phyloP scores from a whole-genome alignment of 2,329 filamentous ascomycete genomes.

The Trichoderma guizhouense region DNA sequence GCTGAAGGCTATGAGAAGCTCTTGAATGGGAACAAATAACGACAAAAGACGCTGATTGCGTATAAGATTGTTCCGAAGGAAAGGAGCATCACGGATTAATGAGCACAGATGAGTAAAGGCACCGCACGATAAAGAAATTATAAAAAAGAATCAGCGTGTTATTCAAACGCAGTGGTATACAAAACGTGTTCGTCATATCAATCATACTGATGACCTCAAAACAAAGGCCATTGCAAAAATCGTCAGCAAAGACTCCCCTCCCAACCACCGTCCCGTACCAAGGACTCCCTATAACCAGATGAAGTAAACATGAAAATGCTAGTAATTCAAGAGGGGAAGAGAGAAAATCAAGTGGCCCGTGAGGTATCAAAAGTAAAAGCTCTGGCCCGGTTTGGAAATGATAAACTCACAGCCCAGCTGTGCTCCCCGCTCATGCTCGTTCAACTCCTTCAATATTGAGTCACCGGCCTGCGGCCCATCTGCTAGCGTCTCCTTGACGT shows the following conservation, averaged over 20 bases:
- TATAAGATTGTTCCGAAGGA: neutral
- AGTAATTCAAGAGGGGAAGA: neutral
- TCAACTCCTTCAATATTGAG: constrained; percentile 67
- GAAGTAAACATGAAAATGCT: neutral
- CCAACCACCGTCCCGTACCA: neutral
- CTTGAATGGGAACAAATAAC: constrained; percentile 37
- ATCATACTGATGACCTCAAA: constrained; percentile 1
- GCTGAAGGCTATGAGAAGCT: constrained; percentile 57
- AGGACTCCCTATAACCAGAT: neutral
- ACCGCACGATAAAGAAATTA: neutral
- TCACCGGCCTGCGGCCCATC: constrained; percentile 66
- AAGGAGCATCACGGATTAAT: neutral
- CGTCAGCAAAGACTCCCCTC: neutral
- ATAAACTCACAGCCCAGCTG: constrained; percentile 77
- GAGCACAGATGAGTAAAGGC: neutral
- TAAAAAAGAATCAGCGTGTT: neutral
- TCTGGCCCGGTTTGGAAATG: constrained; percentile 64
- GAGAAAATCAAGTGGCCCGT: neutral
- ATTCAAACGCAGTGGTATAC: constrained; percentile 15
- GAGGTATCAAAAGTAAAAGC: constrained; percentile 45
- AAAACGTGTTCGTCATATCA: constrained; percentile 14
- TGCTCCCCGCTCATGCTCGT: constrained; percentile 60
- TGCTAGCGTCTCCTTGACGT: constrained; percentile 81
- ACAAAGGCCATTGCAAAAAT: neutral
- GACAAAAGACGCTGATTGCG: neutral